Conservation (phyloP, 352 stramenopile genomes). For the Pythium grandisporangium region DNA sequence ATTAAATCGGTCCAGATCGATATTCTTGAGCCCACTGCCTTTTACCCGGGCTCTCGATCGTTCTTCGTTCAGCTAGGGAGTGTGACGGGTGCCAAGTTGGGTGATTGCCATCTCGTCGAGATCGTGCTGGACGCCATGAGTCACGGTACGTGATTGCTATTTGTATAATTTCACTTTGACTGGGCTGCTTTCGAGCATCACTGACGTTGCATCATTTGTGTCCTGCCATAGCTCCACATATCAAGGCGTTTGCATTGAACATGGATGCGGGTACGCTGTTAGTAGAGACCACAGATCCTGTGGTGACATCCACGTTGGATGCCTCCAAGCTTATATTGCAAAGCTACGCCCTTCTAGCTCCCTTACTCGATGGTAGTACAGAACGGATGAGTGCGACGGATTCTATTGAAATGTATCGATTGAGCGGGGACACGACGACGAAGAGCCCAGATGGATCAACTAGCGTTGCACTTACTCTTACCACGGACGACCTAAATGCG, state of each 20-base stretch:
- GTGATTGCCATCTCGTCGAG: slow-evolving; percentile 30
- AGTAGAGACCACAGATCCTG: slow-evolving; percentile 20
- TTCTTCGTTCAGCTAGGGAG: slow-evolving; percentile 41
- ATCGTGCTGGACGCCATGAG: slow-evolving; percentile 26
- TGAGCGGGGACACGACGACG: slow-evolving; percentile 21
- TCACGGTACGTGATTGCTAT: slow-evolving; percentile 4
- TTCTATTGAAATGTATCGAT: slow-evolving; percentile 3
- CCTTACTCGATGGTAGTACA: too few relatives aligned
- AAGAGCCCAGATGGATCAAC: slow-evolving; percentile 24
- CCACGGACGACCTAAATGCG: slow-evolving; percentile 26
- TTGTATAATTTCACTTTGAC: neutral
- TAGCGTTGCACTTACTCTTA: slow-evolving; percentile 36
- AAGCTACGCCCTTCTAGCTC: slow-evolving; percentile 10
- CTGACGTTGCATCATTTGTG: too few relatives aligned
- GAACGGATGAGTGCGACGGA: too few relatives aligned
- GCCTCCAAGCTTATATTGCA: slow-evolving; percentile 37
- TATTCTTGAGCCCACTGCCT: slow-evolving; percentile 25
- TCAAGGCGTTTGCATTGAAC: slow-evolving; percentile 38
- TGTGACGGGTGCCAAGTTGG: slow-evolving; percentile 31
- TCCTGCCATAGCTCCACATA: slow-evolving; percentile 22
- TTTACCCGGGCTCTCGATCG: slow-evolving; percentile 22
- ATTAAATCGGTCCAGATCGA: slow-evolving; percentile 34
- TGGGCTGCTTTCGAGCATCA: neutral
- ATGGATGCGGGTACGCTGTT: slow-evolving; percentile 29
- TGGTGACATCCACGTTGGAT: slow-evolving; percentile 31